These are phyloP conservation scores for Lodderomyces oxycetoniae DNA, from an alignment of 1,139 yeast species.

Conservation along the genomic window DNA sequence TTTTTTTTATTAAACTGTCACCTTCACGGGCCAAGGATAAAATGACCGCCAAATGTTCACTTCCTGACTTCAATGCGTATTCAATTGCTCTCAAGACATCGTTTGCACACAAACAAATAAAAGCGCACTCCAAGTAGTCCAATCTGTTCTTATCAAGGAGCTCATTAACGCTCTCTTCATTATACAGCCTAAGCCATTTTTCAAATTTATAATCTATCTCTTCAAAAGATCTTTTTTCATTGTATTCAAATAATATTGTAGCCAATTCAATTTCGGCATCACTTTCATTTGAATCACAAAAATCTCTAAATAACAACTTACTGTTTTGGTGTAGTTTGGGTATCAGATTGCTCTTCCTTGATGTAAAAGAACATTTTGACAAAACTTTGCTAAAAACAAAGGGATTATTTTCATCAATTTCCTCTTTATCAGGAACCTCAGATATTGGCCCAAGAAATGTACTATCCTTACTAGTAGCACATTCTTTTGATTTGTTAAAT, in stretches of 20 bases:
- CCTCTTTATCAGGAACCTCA: background rate
- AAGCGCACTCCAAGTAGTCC: conserved; percentile 47
- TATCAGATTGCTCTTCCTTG: background rate
- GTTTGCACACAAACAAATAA: conserved; percentile 51
- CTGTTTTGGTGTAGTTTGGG: conserved; percentile 11
- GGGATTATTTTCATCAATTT: background rate
- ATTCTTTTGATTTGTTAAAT: conserved; percentile 22
- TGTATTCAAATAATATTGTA: conserved; percentile 21
- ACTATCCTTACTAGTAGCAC: background rate
- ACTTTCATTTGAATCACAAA: conserved; percentile 38
- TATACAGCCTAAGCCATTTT: conserved; percentile 30
- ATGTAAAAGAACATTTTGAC: background rate
- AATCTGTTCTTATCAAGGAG: conserved; percentile 16
- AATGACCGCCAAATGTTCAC: conserved; percentile 64
- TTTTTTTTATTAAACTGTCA: conserved; percentile 48
- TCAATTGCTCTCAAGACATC: conserved; percentile 59
- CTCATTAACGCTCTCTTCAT: conserved; percentile 16
- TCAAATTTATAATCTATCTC: conserved; percentile 42
- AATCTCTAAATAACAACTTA: conserved; percentile 21
- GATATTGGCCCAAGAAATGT: background rate
- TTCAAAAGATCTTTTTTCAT: conserved; percentile 11
- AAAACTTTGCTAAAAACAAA: background rate
- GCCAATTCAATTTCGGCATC: conserved; percentile 9
- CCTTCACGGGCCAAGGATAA: conserved; percentile 71
- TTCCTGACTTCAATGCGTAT: conserved; percentile 52